Evolutionary conservation across 1,284 basidiomycete genomes (phyloP), one percentile per base, ranked within the genome.

Genomic region (Somion occarium): DNA sequence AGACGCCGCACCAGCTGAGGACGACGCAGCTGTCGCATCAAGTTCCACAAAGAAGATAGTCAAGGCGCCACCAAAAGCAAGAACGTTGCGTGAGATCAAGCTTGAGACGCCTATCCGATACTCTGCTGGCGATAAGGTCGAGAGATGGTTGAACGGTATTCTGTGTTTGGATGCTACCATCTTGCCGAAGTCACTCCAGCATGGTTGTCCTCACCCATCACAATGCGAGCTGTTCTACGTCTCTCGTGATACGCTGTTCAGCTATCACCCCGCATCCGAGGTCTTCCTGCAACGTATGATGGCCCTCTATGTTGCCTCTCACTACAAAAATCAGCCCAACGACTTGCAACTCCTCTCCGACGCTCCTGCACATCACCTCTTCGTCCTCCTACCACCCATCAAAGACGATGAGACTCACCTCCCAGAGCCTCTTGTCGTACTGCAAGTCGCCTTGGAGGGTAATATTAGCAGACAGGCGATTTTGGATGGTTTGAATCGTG

Each of bases 311-410:
- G 95, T 99, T 48, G 91, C 96, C 1, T 89, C 86, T 46, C 97
- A 99, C 69, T 99, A 99, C 78, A 99, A 99, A 71, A 99, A 99
- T 70, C 92, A 95, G 64, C 97, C 97, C 19, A 99, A 99, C 67
- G 97, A 99, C 66, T 76, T 99, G 41, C 96, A 99, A 67, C 82
- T 99, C 50, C 83, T 99, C 69, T 93, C 90, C 5, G 97, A 99
- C 64, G 97, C 97, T 0, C 97, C 97, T 0, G 94, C 93, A 0
- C 96, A 99, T 64, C 92, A 96, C 61, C 80, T 99, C 11, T 99
- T 98, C 59, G 97, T 99, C 1, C 80, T 99, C 0, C 75, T 99
- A 0, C 94, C 95, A 0, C 97, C 94, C 0, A 75, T 97, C 43
- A 85, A 87, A 62, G 90, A 93, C 52, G 89, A 94, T 56, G 89